These are phyloP conservation scores for Hyaloscypha variabilis DNA, from an alignment of 495 filamentous ascomycete species.

Conservation along the genomic window DNA sequence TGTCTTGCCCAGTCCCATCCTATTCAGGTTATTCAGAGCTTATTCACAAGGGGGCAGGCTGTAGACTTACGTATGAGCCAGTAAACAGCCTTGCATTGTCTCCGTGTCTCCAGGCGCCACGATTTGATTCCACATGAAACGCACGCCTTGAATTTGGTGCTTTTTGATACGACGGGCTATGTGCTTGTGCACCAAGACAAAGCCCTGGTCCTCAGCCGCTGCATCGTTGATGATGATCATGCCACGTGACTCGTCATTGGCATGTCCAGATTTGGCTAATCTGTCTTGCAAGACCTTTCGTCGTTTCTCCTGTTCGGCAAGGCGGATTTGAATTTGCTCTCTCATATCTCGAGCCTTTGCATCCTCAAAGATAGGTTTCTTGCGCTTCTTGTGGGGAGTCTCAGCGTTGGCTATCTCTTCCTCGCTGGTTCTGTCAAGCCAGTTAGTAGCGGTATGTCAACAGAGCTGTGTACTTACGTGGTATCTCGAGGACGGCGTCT, in stretches of 20 bases:
- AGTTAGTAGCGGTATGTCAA: no score
- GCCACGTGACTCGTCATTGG: slow-evolving; percentile 39
- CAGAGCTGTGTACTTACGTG: slow-evolving; percentile 17
- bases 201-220: slow-evolving; percentile 57
- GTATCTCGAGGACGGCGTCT: slow-evolving; percentile 6
- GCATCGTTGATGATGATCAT: slow-evolving; percentile 70
- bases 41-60: not conserved
- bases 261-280: slow-evolving; percentile 40
- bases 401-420: slow-evolving; percentile 15
- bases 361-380: slow-evolving; percentile 47
- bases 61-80: slow-evolving; percentile 67
- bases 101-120: slow-evolving; percentile 31
- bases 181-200: slow-evolving; percentile 51
- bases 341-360: slow-evolving; percentile 47
- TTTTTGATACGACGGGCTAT: slow-evolving; percentile 55
- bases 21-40: not conserved
- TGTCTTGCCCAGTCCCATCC: slow-evolving; percentile 91
- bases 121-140: slow-evolving; percentile 89
- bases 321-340: slow-evolving; percentile 44
- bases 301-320: slow-evolving; percentile 51
- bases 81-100: slow-evolving; percentile 69
- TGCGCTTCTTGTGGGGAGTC: slow-evolving; percentile 46
- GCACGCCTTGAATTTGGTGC: slow-evolving; percentile 68
- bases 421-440: not conserved
- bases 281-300: slow-evolving; percentile 47